Evolutionary conservation across 495 filamentous ascomycete species (phyloP), one percentile per base, ranked within the genome.

Genomic region (Hyaloscypha bicolor): DNA sequence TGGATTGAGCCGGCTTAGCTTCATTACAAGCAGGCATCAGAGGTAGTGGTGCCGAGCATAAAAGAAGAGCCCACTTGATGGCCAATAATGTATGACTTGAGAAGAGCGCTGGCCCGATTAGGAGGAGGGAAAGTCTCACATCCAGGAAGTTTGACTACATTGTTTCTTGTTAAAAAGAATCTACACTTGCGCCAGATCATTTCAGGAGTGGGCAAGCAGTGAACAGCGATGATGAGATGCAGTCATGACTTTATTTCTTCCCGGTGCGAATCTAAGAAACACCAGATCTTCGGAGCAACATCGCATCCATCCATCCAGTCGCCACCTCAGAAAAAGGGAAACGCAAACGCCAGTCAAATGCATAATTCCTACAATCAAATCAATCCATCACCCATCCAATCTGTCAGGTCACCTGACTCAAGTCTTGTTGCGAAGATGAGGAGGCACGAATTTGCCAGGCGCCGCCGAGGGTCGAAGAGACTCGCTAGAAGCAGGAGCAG

Each of bases 381-480:
- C 42, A 12, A 37, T 12, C 16, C 42, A 48, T 48, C 42, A 16
- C 16, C 42, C 42, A 14, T 19, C 42, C 35, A 37, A 37, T 37
- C 35, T 37, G 35, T 19, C 42, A 48, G 0, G 35, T 37, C 35
- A 37, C 35, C 12, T 60, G 2, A 2, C 53, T 37, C 69, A 48
- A 72, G 33, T 55, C 61, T 67, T 71, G 33, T 74, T 71, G 2
- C 74, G 68, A 25, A 75, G 51, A 45, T 73, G 73, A 29, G 69
- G 66, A 31, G 74, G 74, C 4, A 76, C 74, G 52, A 69, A 76
- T 65, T 75, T 76, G 6, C 74, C 74, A 37, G 74, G 56, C 8
- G 51, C 62, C 14, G 69, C 72, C 25, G 39, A 60, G 39, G 72
- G 71, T 42, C 55, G 70, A 30, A 72, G 62, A 19, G 72, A 57